These are phyloP conservation scores for Fusarium papillatum DNA, from an alignment of 2,329 filamentous ascomycete species.

Conservation along the genomic window DNA sequence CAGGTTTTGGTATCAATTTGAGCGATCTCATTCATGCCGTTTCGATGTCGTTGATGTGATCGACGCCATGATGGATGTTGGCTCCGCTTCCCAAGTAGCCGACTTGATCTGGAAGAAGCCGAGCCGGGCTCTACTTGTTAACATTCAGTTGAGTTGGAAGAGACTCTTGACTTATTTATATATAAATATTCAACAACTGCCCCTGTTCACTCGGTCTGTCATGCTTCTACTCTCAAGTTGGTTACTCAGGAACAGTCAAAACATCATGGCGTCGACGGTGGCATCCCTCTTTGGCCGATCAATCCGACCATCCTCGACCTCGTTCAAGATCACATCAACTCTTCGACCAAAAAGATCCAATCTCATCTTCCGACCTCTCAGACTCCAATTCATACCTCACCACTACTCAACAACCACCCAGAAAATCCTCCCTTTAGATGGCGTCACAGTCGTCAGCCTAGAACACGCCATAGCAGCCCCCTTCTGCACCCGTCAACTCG, in stretches of 20 bases:
- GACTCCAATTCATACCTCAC: not conserved
- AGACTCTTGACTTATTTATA: not conserved
- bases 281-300: not conserved
- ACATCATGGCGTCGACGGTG: not conserved
- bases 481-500: slow-evolving; percentile 67
- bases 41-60: not conserved
- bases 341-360: not conserved
- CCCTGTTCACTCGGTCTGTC: not conserved
- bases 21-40: too few relatives aligned
- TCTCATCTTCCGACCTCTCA: not conserved
- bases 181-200: not conserved
- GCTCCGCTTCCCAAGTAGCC: not conserved
- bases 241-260: not conserved
- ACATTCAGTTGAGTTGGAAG: not conserved
- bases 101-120: not conserved
- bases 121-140: not conserved
- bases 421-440: slow-evolving; percentile 44
- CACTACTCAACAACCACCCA: slow-evolving; percentile 1
- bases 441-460: slow-evolving; percentile 64
- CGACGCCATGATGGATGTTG: not conserved
- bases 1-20: slow-evolving; percentile 7
- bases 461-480: slow-evolving; percentile 69
- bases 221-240: not conserved
- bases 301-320: not conserved
- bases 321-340: not conserved